Conservation (phyloP, 192 early-diverging fungal species). For the Backusella psychrophila region DNA sequence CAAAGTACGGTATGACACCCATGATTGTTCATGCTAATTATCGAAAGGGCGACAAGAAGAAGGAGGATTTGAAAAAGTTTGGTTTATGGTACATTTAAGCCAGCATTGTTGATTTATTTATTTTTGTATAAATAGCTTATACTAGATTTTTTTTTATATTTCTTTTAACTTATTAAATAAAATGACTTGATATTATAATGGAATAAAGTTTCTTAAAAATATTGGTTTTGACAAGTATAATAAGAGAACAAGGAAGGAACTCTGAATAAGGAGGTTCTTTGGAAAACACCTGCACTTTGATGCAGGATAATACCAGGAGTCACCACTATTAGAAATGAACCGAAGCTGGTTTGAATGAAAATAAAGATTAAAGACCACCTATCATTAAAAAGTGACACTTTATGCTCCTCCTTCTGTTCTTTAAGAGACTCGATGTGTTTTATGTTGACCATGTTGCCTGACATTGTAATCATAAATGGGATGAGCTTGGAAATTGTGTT, state of each 20-base stretch:
- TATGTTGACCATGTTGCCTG: neutral
- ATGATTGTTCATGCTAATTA: conserved; percentile 44
- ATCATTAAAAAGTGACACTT: no score
- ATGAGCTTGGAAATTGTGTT: neutral
- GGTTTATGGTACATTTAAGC: conserved; percentile 37
- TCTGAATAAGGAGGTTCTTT: neutral
- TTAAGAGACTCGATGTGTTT: neutral
- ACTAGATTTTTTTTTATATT: neutral
- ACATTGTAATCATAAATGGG: neutral
- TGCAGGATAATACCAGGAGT: neutral
- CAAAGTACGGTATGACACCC: conserved; percentile 26
- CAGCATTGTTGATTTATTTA: neutral
- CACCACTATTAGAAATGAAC: neutral
- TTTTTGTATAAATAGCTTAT: neutral
- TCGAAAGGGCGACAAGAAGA: conserved; percentile 28
- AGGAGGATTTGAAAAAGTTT: conserved; percentile 25
- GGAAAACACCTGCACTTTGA: neutral
- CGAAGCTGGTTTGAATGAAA: neutral
- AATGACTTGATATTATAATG: neutral
- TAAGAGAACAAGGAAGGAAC: neutral
- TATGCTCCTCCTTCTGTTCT: no score
- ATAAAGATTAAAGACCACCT: neutral
- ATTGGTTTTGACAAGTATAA: neutral
- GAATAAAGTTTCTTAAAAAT: neutral
- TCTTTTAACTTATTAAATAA: neutral